phyloP scores from a whole-genome alignment of 2,329 filamentous ascomycete species.

The Fusarium sulawesiense region DNA sequence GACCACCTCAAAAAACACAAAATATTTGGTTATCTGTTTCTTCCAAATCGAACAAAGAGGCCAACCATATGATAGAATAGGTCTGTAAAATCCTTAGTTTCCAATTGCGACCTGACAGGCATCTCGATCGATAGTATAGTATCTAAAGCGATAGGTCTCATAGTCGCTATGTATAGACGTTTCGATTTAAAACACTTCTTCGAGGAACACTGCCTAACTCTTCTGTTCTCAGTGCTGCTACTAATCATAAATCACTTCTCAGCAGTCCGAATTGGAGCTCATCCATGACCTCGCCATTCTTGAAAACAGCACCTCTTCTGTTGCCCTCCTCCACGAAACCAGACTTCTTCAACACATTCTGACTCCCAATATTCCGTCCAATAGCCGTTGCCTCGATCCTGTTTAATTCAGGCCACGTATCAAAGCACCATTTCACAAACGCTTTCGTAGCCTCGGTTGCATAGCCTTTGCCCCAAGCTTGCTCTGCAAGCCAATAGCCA shows the following conservation, averaged over 20 bases:
- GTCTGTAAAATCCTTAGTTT: not conserved
- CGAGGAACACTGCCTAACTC: not conserved
- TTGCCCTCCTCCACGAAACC: constrained; percentile 60
- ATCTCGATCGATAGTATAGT: not conserved
- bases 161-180: not conserved
- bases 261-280: constrained; percentile 54
- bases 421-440: constrained; percentile 59
- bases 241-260: constrained; percentile 49
- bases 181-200: not conserved
- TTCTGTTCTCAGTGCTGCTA: not conserved
- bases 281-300: constrained; percentile 56
- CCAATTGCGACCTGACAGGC: not conserved
- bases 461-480: constrained; percentile 60
- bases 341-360: constrained; percentile 55
- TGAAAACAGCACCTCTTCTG: constrained; percentile 55
- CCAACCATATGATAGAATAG: not conserved
- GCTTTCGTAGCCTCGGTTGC: constrained; percentile 54
- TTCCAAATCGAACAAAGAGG: not conserved
- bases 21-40: not conserved
- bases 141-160: not conserved
- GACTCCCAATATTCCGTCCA: constrained; percentile 56
- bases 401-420: constrained; percentile 53
- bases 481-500: constrained; percentile 60
- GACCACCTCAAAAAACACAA: not conserved
- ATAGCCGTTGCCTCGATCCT: constrained; percentile 57